Base-by-base conservation (phyloP, 768 basidiomycete species). In the Amanita polypyramis region DNA sequence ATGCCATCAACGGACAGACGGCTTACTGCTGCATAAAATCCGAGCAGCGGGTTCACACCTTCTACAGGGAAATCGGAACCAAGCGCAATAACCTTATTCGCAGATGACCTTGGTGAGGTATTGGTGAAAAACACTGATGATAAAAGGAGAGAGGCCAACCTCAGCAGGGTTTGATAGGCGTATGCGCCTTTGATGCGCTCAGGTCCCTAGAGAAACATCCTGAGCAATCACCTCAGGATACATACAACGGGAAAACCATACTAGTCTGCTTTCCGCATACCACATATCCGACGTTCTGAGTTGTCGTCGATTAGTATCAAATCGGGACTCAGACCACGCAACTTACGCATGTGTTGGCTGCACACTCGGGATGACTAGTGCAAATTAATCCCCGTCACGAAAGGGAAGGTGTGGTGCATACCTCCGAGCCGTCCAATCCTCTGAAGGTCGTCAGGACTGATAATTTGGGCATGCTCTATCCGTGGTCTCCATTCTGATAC, bases 1-100 rank as follows among this genome's bases (percentile, higher is more conserved):
- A 69, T 66, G 0, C 91, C 91, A 10, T 77, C 70, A 2, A 72
- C 68, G 19, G 75, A 73, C 4, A 89, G 68, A 11, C 94, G 76
- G 1, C 90, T 73, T 2, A 92, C 74, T 0, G 91, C 90, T 4
- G 95, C 92, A 55, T 93, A 91, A 64, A 96, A 94, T 0, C 89
- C 90, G 2, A 85, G 68, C 29, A 97, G 66, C 0, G 95, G 94
- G 58, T 95, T 89, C 45, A 95, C 82, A 8, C 79, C 76, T 62
- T 97, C 94, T 2, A 97, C 82, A 0, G 95, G 95, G 63, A 97
- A 96, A 62, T 97, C 94, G 2, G 91, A 90, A 2, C 95, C 94
- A 1, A 97, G 71, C 0, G 91, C 82, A 2, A 94, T 72, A 11
- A 80, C 61, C 0, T 72, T 63, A n/a, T 66, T 63, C 4, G 61